A percentile compares a stretch with the other conserved stretches of the same genome.
These are phyloP conservation scores for Dictyostelium gargantuum DNA, from an alignment of 208 protist species.

Conservation along the genomic window DNA sequence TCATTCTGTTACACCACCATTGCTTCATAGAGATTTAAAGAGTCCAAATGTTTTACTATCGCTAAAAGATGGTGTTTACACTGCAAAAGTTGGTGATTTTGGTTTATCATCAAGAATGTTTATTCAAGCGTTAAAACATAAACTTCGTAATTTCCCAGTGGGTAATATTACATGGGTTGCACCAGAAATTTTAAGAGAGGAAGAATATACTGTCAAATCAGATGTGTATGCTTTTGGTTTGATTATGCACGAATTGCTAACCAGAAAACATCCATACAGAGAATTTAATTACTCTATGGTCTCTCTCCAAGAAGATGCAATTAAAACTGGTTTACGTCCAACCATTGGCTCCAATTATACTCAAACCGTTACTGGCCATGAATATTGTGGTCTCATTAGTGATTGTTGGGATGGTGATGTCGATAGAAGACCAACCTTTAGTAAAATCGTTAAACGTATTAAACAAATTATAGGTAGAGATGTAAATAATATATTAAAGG, in stretches of 20 bases:
- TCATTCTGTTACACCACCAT: slow-evolving; percentile 71
- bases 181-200: slow-evolving; percentile 54
- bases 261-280: slow-evolving; percentile 54
- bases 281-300: slow-evolving; percentile 62
- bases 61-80: not conserved
- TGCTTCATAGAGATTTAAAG: slow-evolving; percentile 79
- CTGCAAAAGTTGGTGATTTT: slow-evolving; percentile 73
- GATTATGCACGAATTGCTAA: slow-evolving; percentile 56
- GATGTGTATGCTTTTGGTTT: slow-evolving; percentile 68
- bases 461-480: slow-evolving; percentile 12
- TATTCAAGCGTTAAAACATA: slow-evolving; percentile 45
- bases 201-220: slow-evolving; percentile 57
- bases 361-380: slow-evolving; percentile 12
- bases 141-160: slow-evolving; percentile 56
- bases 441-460: slow-evolving; percentile 43
- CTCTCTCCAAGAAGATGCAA: not conserved
- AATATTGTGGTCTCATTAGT: slow-evolving; percentile 12
- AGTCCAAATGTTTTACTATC: slow-evolving; percentile 73
- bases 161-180: slow-evolving; percentile 67
- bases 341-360: not conserved
- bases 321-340: slow-evolving; percentile 26
- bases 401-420: slow-evolving; percentile 49
- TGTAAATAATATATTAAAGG: not conserved
- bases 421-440: slow-evolving; percentile 18
- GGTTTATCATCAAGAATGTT: slow-evolving; percentile 57